Base-by-base conservation (phyloP, 179 eudicot genomes). In the Nepenthes alata region DNA sequence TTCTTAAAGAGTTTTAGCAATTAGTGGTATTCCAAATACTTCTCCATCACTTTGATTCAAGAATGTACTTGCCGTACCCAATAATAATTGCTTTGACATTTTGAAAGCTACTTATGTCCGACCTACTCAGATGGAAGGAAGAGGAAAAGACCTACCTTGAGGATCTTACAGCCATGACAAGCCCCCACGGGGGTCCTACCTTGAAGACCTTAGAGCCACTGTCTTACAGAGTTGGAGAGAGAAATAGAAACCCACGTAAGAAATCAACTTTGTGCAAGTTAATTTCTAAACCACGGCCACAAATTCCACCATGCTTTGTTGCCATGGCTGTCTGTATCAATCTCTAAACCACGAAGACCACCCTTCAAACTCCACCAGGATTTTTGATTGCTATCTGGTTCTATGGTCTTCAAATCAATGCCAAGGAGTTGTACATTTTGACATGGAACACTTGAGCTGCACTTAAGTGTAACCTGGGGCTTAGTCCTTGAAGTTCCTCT, bases 401-500 rank as follows among this genome's bases (percentile, higher is more conserved):
- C 41, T 5, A 36, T 55, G 41, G 16, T 2, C 14, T 38, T 36
- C 64, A 77, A 9, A 63, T 77, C 72, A 6, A 77, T 77, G 47
- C 73, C 71, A 1, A 36, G 13, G 10, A 77, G 64, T 37, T 58
- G 14, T 4, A 77, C 74, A 41, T 54, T 66, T 8, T 66, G 45
- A 38, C 74, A 77, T 7, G 80, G 74, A 11, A 37, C 2, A 2
- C 67, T 54, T 2, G 61, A 53, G 48, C 75, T 73, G 35, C 77
- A 71, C 57, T 70, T 56, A 50, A 71, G 44, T 45, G 59, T 70
- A 59, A 77, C 69, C 2, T 71, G 74, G 15, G 69, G 73, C 58
- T 35, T 62, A 4, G 39, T 57, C 2, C 55, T 35, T 6, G 80
- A 51, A 9, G 63, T 55, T 6, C 80, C 80, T 48, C 55, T 66